These are phyloP conservation scores for Biscogniauxia mediterranea DNA, from an alignment of 2,329 filamentous ascomycete species.

Conservation along the genomic window DNA sequence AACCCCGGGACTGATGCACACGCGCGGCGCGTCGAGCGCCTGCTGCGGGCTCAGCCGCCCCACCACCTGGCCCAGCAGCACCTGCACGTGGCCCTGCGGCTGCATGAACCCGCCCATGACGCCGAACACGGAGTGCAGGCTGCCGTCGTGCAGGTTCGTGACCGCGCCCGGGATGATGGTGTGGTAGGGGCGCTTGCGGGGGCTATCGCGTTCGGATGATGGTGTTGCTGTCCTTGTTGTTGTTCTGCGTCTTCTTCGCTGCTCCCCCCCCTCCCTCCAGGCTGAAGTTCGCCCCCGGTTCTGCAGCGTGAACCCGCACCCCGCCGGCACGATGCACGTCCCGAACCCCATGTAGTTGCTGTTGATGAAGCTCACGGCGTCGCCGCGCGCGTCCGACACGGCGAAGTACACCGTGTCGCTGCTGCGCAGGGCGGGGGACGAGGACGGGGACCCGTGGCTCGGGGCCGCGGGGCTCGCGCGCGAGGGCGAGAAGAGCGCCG, in stretches of 20 bases:
- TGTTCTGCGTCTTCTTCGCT: no score
- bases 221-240: no score
- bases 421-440: slow-evolving; percentile 79
- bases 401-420: slow-evolving; percentile 95
- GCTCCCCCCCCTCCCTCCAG: slow-evolving; percentile 44
- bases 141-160: slow-evolving; percentile 71
- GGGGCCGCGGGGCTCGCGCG: slow-evolving; percentile 56
- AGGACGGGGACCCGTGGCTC: slow-evolving; percentile 75
- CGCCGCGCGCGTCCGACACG: slow-evolving; percentile 76
- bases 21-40: slow-evolving; percentile 84
- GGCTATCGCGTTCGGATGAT: slow-evolving; percentile 80
- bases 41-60: slow-evolving; percentile 82
- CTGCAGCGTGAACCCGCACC: slow-evolving; percentile 90
- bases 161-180: slow-evolving; percentile 95
- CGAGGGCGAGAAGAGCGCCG: slow-evolving; percentile 54
- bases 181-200: slow-evolving; percentile 88
- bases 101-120: slow-evolving; percentile 99
- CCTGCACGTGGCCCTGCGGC: slow-evolving; percentile 93
- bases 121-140: slow-evolving; percentile 81
- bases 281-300: slow-evolving; percentile 86
- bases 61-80: slow-evolving; percentile 82
- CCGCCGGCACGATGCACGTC: slow-evolving; percentile 77
- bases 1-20: slow-evolving; percentile 80
- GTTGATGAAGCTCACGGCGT: slow-evolving; percentile 96
- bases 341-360: slow-evolving; percentile 91